Evolutionary conservation across 768 basidiomycete genomes (phyloP), one percentile per base, ranked within the genome.

Genomic region (Tricholoma furcatifolium): DNA sequence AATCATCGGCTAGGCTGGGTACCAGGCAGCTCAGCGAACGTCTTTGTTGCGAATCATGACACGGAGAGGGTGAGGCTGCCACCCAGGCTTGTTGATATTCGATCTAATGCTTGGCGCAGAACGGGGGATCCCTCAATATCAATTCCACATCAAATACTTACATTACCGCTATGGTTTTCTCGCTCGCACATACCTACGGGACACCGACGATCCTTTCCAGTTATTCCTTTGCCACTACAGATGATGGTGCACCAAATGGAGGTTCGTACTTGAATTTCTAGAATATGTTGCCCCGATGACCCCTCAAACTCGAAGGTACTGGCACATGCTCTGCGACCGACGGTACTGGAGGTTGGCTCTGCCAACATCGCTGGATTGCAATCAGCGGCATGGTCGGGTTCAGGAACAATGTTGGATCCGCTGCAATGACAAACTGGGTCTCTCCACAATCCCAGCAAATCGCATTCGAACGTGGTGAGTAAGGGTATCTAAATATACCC

Each of bases 11-110:
- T 44, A 84, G 83, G 83, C 2, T 88, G 84, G 85, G 70, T 86
- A 1, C 39, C 78, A 0, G 74, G 83, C 2, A 68, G 63, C 0
- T 57, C 61, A 14, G 85, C 85, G 0, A 88, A 87, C 56, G 77
- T 82, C 6, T 87, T 87, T 53, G 84, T 87, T 4, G 70, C 80
- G 0, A 85, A 88, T 59, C 86, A 87, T 51, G 87, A 88, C 57
- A 87, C 85, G 1, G 87, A 87, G 63, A 68, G 86, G 41, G 78
- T 77, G 42, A 18, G 27, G 70, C 57, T 6, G 17, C 27, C 34
- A 10, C 9, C 9, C n/a, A 24, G 15, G 18, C 8, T 7, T 47
- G 3, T 35, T 30, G 12, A 23, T 38, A n/a, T 8, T 44, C 35
- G 14, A n/a, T 9, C 11, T 24, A 3, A 12, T 10, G 9, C 38